Percentiles rank a stretch among this genome's conserved stretches.
Evolutionary conservation across 805 yeast genomes (phyloP).

Genomic region (Candida manassasensis): DNA sequence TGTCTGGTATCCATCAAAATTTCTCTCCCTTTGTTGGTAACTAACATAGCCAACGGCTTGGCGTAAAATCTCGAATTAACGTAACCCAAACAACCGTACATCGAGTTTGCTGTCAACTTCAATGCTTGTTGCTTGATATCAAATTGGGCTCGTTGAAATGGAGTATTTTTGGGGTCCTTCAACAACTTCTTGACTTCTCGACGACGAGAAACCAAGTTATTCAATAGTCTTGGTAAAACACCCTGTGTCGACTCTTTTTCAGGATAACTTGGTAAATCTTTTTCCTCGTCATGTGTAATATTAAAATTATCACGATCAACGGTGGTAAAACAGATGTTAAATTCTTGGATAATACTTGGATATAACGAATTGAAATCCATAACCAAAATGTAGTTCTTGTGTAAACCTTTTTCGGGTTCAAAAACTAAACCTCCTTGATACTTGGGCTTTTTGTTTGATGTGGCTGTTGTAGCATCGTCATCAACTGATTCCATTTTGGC

Average conservation of each 20-base stretch:
- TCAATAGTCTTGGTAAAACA: slow-evolving; percentile 79
- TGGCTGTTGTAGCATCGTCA: slow-evolving; percentile 45
- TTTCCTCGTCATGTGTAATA: slow-evolving; percentile 45
- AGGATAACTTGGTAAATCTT: slow-evolving; percentile 66
- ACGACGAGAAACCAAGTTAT: slow-evolving; percentile 84
- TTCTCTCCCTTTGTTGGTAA: slow-evolving; percentile 93
- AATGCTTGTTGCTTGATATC: slow-evolving; percentile 95
- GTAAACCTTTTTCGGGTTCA: slow-evolving; percentile 94
- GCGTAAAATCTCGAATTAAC: slow-evolving; percentile 92
- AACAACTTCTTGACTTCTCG: slow-evolving; percentile 84
- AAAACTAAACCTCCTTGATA: slow-evolving; percentile 92
- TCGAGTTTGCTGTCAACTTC: slow-evolving; percentile 96
- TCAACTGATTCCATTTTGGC: slow-evolving; percentile 30
- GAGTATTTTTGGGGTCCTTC: slow-evolving; percentile 65
- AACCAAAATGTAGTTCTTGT: slow-evolving; percentile 80
- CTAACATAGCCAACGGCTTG: slow-evolving; percentile 91
- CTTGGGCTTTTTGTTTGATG: slow-evolving; percentile 63
- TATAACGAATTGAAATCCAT: slow-evolving; percentile 98
- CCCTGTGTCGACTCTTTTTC: slow-evolving; percentile 57
- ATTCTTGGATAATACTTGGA: slow-evolving; percentile 96
- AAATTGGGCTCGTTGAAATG: slow-evolving; percentile 71
- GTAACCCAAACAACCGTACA: slow-evolving; percentile 98
- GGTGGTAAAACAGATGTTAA: slow-evolving; percentile 94
- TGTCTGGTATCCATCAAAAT: slow-evolving; percentile 89
- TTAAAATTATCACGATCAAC: slow-evolving; percentile 62